A percentile compares a stretch with the other conserved stretches of the same genome.
These are phyloP conservation scores for Linnemannia zychae DNA, from an alignment of 192 early-diverging fungal species.

Conservation along the genomic window DNA sequence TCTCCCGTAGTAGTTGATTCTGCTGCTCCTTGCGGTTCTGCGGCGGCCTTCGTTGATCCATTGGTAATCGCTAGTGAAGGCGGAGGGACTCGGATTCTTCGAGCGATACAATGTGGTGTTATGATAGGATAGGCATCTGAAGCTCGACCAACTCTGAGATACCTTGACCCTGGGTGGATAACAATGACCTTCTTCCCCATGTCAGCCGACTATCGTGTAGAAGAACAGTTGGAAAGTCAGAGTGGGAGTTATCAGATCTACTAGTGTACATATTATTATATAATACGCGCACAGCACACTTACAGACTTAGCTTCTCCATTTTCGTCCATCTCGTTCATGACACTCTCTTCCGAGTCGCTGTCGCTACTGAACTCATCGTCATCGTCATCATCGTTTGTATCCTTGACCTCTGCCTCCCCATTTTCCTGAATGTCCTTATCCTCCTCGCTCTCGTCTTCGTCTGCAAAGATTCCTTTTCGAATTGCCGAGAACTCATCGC, in stretches of 20 bases:
- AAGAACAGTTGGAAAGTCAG: not conserved
- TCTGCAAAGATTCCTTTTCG: conserved; percentile 45
- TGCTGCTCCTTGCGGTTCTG: not conserved
- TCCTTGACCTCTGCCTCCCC: not conserved
- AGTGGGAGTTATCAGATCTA: not conserved
- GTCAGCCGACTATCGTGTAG: conserved; percentile 24
- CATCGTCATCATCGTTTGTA: conserved; percentile 10
- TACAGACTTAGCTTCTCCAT: conserved; percentile 47
- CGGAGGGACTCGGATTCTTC: conserved; percentile 56
- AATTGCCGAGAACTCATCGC: conserved; percentile 57
- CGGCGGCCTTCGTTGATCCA: not conserved
- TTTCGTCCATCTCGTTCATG: conserved; percentile 49
- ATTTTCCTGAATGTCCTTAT: conserved; percentile 16
- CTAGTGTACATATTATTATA: not conserved
- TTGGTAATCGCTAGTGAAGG: not conserved
- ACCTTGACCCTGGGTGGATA: conserved; percentile 89
- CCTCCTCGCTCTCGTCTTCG: conserved; percentile 19
- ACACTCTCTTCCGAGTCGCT: conserved; percentile 51
- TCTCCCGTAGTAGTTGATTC: not conserved
- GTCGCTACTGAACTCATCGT: conserved; percentile 26
- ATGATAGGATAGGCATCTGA: conserved; percentile 85
- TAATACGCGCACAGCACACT: no score
- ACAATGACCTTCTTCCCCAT: conserved; percentile 77
- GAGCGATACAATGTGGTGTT: conserved; percentile 86
- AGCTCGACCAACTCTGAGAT: conserved; percentile 85